Conservation (phyloP, 306 rosid genomes). For the Ormosia semicastrata region DNA sequence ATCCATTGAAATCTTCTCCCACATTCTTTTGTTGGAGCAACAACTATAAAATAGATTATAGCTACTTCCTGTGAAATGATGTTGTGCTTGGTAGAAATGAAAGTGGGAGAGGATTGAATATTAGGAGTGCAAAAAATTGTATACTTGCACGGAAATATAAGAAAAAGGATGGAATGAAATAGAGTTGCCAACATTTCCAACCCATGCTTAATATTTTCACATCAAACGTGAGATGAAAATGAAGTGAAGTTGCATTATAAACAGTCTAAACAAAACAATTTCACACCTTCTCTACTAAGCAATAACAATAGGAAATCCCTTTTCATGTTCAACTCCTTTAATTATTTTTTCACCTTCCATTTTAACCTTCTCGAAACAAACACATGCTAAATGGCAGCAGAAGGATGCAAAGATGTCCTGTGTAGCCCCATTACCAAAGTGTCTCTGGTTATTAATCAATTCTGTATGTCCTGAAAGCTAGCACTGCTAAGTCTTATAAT, state of each 20-base stretch:
- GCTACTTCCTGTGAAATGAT: neutral
- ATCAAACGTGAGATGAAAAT: neutral
- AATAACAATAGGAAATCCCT: neutral
- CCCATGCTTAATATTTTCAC: neutral
- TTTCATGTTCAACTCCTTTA: neutral
- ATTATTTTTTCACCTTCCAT: neutral
- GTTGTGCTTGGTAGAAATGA: too few species aligned
- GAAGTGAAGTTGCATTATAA: too few species aligned
- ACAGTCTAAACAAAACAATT: neutral
- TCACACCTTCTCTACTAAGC: neutral
- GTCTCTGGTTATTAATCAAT: neutral
- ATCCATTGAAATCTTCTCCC: too few species aligned
- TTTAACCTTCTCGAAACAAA: too few species aligned
- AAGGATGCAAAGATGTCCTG: neutral
- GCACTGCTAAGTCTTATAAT: neutral
- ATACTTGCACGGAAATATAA: too few species aligned
- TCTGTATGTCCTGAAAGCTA: neutral
- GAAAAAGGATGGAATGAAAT: too few species aligned
- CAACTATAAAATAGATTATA: too few species aligned
- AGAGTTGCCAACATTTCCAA: neutral
- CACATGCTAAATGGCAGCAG: too few species aligned
- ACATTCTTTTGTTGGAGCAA: too few species aligned
- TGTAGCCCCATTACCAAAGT: neutral
- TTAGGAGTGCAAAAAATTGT: too few species aligned
- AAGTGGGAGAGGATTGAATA: too few species aligned